Evolutionary conservation across 306 rosid species (phyloP), one percentile per base, ranked within the genome.

Genomic region (Cajanus cajan): DNA sequence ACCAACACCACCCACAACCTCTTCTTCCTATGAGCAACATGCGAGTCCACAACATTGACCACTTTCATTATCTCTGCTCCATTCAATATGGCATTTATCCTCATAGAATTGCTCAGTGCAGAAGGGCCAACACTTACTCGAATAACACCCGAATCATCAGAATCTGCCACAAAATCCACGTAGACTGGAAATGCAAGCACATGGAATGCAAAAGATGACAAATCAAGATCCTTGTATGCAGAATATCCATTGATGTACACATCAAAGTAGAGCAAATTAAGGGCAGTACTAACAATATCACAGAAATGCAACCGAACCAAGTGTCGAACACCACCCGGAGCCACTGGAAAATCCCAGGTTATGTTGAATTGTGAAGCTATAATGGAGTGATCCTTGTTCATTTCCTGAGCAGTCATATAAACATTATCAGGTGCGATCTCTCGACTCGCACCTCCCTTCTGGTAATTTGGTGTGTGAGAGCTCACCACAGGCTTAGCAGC

Each of bases 11-110:
- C 73, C 92, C 87, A 85, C 48, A 57, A 28, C 52, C 41, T 84
- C 59, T 62, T 85, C 83, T 89, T 84, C 72, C 45, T 36, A 16
- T 21, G 18, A 25, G 14, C 71, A 77, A 22, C 62, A 34, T 64
- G 51, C 1, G 77, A 19, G 54, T 66, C 80, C 51, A 12, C 77
- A 14, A 74, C 75, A 83, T 83, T 77, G 67, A 87, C 85, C 75
- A 94, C 66, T 85, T 81, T 83, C 98, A 94, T 90, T 64, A 94
- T 90, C 92, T 94, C 98, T 0, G 94, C 98, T 19, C 98, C 98
- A 80, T 94, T 94, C 83, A 94, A 81, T 71, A 94, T 86, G 7
- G 97, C 98, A 79, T 94, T 89, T 41, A 39, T 84, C 82, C 87
- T 68, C 13, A 64, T 48, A 25, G 92, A 66, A 82, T 86, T 73